phyloP scores from a whole-genome alignment of 2,329 filamentous ascomycete genomes.

The Metarhizium guizhouense region DNA sequence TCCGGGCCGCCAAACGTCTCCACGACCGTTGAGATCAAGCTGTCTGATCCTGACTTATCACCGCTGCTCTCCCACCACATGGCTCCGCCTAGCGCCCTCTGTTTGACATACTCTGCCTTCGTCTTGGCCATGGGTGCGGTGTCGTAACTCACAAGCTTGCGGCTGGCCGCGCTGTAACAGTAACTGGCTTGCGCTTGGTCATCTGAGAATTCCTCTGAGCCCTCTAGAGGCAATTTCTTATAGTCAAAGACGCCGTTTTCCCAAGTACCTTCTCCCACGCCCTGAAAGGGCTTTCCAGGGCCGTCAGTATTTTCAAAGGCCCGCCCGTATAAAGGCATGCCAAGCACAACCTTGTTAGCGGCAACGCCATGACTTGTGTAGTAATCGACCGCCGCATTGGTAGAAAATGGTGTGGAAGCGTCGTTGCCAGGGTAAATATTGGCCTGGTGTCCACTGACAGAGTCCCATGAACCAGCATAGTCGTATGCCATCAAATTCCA shows the following conservation, averaged over 20 bases:
- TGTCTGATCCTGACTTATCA: conserved; percentile 57
- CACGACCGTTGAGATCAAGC: conserved; percentile 60
- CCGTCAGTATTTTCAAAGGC: conserved; percentile 75
- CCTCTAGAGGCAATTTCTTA: conserved; percentile 68
- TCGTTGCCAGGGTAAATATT: conserved; percentile 62
- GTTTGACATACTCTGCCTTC: conserved; percentile 66
- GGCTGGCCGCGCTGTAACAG: conserved; percentile 57
- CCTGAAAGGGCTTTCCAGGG: conserved; percentile 57
- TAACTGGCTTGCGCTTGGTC: conserved; percentile 59
- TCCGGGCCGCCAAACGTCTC: conserved; percentile 44
- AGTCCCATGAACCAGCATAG: conserved; percentile 76
- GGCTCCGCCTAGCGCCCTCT: conserved; percentile 65
- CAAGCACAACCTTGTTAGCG: conserved; percentile 69
- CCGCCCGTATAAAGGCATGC: conserved; percentile 88
- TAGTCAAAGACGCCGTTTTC: conserved; percentile 83
- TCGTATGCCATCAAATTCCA: conserved; percentile 88
- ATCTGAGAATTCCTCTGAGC: conserved; percentile 57
- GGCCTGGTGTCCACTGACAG: conserved; percentile 63
- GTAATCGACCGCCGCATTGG: conserved; percentile 56
- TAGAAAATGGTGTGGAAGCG: conserved; percentile 67
- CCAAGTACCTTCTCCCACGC: conserved; percentile 73
- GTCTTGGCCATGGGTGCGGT: conserved; percentile 54
- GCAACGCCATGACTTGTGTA: conserved; percentile 60
- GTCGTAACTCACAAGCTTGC: conserved; percentile 72
- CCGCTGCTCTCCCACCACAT: conserved; percentile 97